These are phyloP conservation scores for Canariomyces notabilis DNA, from an alignment of 2,329 filamentous ascomycete species.

Conservation along the genomic window DNA sequence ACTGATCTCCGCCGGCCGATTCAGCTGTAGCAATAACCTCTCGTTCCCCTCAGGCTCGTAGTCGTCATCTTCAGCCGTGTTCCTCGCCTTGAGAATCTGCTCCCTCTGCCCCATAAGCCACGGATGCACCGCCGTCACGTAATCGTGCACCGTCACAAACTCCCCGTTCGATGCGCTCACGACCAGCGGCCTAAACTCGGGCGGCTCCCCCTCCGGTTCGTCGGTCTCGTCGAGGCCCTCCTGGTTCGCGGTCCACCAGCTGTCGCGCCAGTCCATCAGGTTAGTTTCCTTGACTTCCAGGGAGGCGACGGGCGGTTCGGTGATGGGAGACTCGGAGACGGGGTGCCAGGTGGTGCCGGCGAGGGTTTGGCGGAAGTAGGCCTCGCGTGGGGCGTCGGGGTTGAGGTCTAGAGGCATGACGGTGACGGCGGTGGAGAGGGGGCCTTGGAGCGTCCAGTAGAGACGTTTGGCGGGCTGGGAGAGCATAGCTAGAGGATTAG, in stretches of 20 bases:
- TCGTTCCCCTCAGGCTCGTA: too few relatives aligned
- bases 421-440: too few relatives aligned
- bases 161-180: slow-evolving; percentile 8
- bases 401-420: neutral
- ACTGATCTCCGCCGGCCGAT: too few relatives aligned
- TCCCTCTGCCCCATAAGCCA: slow-evolving; percentile 18
- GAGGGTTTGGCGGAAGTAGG: neutral
- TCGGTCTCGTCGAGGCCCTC: neutral
- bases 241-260: too few relatives aligned
- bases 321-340: neutral
- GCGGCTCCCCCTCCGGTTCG: neutral
- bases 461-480: too few relatives aligned
- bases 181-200: neutral
- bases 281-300: too few relatives aligned
- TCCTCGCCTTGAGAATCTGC: slow-evolving; percentile 1
- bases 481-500: too few relatives aligned
- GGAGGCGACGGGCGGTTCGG: too few relatives aligned
- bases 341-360: neutral
- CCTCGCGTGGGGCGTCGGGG: neutral
- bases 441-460: too few relatives aligned
- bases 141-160: slow-evolving; percentile 24
- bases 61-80: neutral
- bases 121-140: slow-evolving; percentile 20
- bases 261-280: too few relatives aligned
- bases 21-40: too few relatives aligned